Conservation (phyloP, 2,329 filamentous ascomycete species). For the Chrysoporthe austroafricana region DNA sequence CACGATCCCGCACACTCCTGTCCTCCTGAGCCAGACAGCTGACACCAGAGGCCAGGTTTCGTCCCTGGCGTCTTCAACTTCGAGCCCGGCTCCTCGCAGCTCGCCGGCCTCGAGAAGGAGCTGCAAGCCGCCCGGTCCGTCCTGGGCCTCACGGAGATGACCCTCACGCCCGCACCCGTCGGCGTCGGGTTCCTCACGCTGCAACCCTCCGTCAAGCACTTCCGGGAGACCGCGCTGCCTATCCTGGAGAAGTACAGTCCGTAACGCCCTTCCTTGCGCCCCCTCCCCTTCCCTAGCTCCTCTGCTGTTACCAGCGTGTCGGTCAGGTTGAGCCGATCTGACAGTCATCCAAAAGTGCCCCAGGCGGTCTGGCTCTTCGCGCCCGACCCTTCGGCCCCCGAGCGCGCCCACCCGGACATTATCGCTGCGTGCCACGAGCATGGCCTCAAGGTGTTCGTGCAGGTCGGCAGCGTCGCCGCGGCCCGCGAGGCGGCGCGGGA, state of each 20-base stretch:
- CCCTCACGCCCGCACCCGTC: slow-evolving; percentile 47
- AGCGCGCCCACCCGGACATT: slow-evolving; percentile 38
- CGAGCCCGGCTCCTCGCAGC: slow-evolving; percentile 35
- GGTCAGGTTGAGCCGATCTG: neutral
- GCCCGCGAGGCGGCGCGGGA: slow-evolving; percentile 53
- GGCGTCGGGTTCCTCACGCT: slow-evolving; percentile 68
- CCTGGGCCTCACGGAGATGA: slow-evolving; percentile 34
- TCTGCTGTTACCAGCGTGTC: neutral
- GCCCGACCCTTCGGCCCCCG: slow-evolving; percentile 46
- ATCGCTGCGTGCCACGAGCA: slow-evolving; percentile 40
- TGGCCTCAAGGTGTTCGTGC: slow-evolving; percentile 58
- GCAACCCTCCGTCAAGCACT: slow-evolving; percentile 44
- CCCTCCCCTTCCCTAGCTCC: neutral
- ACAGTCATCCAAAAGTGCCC: slow-evolving; percentile 40
- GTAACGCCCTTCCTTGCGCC: neutral
- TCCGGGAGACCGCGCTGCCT: slow-evolving; percentile 49
- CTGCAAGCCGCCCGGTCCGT: slow-evolving; percentile 35
- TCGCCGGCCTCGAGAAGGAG: slow-evolving; percentile 38
- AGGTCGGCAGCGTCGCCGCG: slow-evolving; percentile 62
- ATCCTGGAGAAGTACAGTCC: slow-evolving; percentile 52
- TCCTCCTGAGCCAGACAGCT: neutral
- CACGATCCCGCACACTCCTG: neutral
- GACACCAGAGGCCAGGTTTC: slow-evolving; percentile 34
- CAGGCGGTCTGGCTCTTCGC: slow-evolving; percentile 71
- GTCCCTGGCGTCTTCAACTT: slow-evolving; percentile 41